Base-by-base conservation (phyloP, 352 stramenopile genomes). In the Plasmopara muralis region DNA sequence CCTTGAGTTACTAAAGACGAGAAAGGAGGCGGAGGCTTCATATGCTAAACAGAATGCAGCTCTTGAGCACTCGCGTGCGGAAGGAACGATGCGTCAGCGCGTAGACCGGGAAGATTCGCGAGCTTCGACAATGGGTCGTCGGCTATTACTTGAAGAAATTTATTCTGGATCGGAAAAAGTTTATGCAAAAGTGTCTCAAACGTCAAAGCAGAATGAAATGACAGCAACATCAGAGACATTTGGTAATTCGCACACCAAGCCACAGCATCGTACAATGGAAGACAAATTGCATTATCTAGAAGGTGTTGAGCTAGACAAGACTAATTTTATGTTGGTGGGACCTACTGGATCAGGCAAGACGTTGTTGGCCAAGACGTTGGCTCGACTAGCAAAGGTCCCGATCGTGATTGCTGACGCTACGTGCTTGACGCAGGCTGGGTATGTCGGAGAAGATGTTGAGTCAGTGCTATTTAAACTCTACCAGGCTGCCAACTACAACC, bases 361-460 rank as follows among this genome's bases (percentile, higher is more conserved):
- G 13, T 70, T 98, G 41, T 64, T 99, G 59, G 95, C 96, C 8
- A 98, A 98, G 68, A 98, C 94, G 25, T 69, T 99, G 13, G 96
- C 96, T 20, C 83, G 89, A 38, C 65, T 99, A 25, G 91, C 97
- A 43, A 96, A 98, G 64, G 96, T 99, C 29, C 96, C 96, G 34
- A 85, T 99, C 44, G 95, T 98, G 8, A 98, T 99, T 66, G 81
- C 91, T 0, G 96, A 99, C 72, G 96, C 96, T 3, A 99, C 96
- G 16, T 98, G 83, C 59, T 81, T 99, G 10, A 99, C 96, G 3
- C 93, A 99, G 66, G 96, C 95, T 12, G 96, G 96, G 9, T 99
- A 99, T 68, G 96, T 99, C 8, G 96, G 96, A 10, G 96, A 99
- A 64, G 96, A 99, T 70, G 96, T 99, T 3, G 96, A 99, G 74